These are phyloP conservation scores for Phaeophleospora eucalypticola DNA, from an alignment of 2,329 filamentous ascomycete species.

Conservation along the genomic window DNA sequence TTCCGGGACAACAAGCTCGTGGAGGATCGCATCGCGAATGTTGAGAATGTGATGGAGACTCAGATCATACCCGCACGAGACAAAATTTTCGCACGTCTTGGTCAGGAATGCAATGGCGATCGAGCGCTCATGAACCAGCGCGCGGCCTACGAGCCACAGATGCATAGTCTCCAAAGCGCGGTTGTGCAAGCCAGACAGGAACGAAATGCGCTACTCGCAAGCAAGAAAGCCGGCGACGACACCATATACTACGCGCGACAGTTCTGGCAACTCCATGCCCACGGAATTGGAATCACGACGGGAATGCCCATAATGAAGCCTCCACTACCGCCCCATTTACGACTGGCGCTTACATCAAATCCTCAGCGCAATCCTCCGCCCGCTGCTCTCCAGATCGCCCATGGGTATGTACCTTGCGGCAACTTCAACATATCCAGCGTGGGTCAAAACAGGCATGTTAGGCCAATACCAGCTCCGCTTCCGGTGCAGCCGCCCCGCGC, in stretches of 20 bases:
- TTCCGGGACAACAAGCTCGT: slow-evolving; percentile 3
- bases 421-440: no score
- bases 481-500: no score
- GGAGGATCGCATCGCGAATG: neutral
- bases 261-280: slow-evolving; percentile 1
- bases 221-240: neutral
- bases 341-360: no score
- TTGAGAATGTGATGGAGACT: neutral
- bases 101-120: neutral
- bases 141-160: neutral
- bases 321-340: neutral
- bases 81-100: neutral
- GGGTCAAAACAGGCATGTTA: no score
- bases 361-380: neutral
- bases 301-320: neutral
- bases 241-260: neutral
- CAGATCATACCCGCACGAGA: neutral
- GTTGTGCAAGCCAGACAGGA: neutral
- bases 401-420: no score
- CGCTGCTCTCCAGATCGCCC: neutral
- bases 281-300: neutral
- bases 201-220: neutral
- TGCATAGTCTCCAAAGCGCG: neutral
- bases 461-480: no score
- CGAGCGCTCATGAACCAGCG: neutral